These are phyloP conservation scores for Russula earlei DNA, from an alignment of 768 basidiomycete species.

Conservation along the genomic window DNA sequence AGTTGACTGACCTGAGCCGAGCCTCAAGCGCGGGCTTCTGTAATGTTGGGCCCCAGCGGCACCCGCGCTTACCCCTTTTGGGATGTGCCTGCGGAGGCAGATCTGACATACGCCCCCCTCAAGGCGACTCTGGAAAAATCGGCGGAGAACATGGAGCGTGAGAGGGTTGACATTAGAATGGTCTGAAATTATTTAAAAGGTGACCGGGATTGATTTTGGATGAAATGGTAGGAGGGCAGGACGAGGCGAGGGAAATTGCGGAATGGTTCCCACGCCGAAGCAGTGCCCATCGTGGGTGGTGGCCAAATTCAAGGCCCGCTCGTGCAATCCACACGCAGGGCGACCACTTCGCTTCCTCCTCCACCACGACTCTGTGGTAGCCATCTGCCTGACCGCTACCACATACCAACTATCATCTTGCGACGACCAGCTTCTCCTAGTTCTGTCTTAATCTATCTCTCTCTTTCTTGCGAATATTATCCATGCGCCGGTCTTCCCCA, in stretches of 20 bases:
- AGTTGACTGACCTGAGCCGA: constrained; percentile 13
- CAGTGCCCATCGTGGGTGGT: constrained; percentile 20
- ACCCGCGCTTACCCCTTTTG: constrained; percentile 17
- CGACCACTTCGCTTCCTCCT: constrained; percentile 17
- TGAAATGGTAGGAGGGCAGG: constrained; percentile 1
- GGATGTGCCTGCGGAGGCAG: constrained; percentile 17
- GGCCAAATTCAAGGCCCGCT: constrained; percentile 22
- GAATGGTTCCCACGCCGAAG: constrained; percentile 18
- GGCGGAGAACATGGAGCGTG: neutral
- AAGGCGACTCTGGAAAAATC: constrained; percentile 11
- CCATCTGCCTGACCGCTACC: neutral
- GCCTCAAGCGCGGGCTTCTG: constrained; percentile 19
- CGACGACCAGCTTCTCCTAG: neutral
- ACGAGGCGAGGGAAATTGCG: constrained; percentile 15
- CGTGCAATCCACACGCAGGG: constrained; percentile 17
- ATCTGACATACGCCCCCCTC: constrained; percentile 5
- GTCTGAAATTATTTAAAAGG: neutral
- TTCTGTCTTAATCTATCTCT: neutral
- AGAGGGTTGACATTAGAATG: neutral
- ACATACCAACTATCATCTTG: neutral
- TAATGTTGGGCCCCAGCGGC: constrained; percentile 19
- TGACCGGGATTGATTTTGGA: neutral
- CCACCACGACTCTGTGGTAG: constrained; percentile 13
- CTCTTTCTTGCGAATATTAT: neutral
- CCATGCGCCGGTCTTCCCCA: constrained; percentile 16